A percentile compares a stretch with the other conserved stretches of the same genome.
Conservation (phyloP, 306 rosid genomes). For the Vicia sativa region DNA sequence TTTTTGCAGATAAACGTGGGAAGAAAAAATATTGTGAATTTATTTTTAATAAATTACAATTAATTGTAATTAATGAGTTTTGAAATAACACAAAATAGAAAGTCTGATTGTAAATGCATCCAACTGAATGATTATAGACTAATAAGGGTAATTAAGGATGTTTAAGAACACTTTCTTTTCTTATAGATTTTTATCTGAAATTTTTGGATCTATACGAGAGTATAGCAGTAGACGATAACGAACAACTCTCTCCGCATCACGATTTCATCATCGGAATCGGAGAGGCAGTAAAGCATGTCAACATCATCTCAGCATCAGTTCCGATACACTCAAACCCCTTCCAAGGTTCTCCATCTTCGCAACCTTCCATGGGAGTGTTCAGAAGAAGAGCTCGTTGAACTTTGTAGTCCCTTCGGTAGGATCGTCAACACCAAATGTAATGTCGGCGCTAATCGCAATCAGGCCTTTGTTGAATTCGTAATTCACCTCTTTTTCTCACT, state of each 20-base stretch:
- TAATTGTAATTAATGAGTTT: no score
- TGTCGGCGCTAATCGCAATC: conserved; percentile 95
- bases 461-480: conserved; percentile 92
- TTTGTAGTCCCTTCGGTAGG: conserved; percentile 87
- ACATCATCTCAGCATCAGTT: conserved; percentile 75
- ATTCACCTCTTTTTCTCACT: conserved; percentile 4
- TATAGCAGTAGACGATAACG: neutral
- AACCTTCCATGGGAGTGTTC: conserved; percentile 93
- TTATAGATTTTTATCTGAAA: no score
- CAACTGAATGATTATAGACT: no score
- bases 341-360: conserved; percentile 90
- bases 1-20: no score
- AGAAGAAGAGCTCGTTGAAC: conserved; percentile 83
- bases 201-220: no score
- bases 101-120: no score
- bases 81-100: no score
- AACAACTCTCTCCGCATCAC: neutral
- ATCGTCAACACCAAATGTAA: conserved; percentile 94
- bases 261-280: neutral
- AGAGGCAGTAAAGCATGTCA: conserved; percentile 51
- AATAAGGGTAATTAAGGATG: no score
- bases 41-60: no score
- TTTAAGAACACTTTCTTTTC: no score
- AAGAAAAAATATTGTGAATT: no score
- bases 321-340: conserved; percentile 93